Conservation (phyloP, 2,329 filamentous ascomycete species). For the Gnomoniopsis sp. region DNA sequence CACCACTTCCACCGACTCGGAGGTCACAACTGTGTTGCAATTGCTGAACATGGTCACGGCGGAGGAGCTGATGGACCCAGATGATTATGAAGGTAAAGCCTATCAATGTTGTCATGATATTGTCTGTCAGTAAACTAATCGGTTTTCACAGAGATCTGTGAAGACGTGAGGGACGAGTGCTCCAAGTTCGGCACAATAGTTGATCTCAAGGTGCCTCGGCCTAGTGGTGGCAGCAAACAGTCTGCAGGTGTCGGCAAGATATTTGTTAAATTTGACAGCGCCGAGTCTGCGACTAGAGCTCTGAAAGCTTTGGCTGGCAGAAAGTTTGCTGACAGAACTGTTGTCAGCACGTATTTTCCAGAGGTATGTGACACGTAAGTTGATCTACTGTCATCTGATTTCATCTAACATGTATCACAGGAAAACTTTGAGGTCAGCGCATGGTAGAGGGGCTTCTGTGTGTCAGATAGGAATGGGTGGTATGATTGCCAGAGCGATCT, state of each 20-base stretch:
- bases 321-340: slow-evolving; percentile 94
- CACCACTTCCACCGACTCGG: slow-evolving; percentile 74
- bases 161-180: slow-evolving; percentile 92
- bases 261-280: slow-evolving; percentile 85
- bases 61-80: slow-evolving; percentile 88
- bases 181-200: slow-evolving; percentile 81
- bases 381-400: not conserved
- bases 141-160: slow-evolving; percentile 73
- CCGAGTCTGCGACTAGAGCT: slow-evolving; percentile 77
- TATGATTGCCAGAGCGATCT: not conserved
- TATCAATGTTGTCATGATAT: slow-evolving; percentile 1
- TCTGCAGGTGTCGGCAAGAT: slow-evolving; percentile 95
- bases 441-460: slow-evolving; percentile 56
- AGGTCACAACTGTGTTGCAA: slow-evolving; percentile 81
- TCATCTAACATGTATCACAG: slow-evolving; percentile 34
- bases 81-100: slow-evolving; percentile 87
- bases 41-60: slow-evolving; percentile 98
- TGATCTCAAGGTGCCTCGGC: slow-evolving; percentile 90
- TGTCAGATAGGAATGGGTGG: not conserved
- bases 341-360: slow-evolving; percentile 93
- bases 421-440: slow-evolving; percentile 93
- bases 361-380: slow-evolving; percentile 57
- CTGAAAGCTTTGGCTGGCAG: slow-evolving; percentile 86
- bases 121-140: not conserved
- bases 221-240: slow-evolving; percentile 76